phyloP scores from a whole-genome alignment of 163 green algal species.

The Trebouxiophyceae sp. region DNA sequence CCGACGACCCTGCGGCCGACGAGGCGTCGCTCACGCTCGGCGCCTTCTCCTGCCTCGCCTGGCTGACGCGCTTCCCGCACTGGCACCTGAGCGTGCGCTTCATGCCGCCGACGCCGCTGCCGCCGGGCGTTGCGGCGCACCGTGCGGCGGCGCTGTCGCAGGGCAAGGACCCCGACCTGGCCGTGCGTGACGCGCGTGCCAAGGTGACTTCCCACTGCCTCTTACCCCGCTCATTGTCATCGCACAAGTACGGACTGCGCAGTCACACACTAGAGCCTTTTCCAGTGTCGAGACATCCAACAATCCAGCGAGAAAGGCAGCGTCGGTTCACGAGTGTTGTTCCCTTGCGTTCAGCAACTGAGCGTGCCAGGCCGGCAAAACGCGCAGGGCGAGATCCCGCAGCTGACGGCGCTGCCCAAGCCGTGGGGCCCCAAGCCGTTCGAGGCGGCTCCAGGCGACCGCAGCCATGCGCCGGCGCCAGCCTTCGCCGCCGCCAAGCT shows the following conservation, averaged over 20 bases:
- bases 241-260: too few relatives aligned
- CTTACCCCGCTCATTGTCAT: too few relatives aligned
- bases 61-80: slow-evolving; percentile 39
- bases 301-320: too few relatives aligned
- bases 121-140: slow-evolving; percentile 34
- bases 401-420: slow-evolving; percentile 31
- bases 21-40: slow-evolving; percentile 26
- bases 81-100: slow-evolving; percentile 33
- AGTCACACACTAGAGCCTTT: too few relatives aligned
- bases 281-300: too few relatives aligned
- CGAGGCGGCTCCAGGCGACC: background rate
- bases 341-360: too few relatives aligned
- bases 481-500: background rate
- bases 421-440: slow-evolving; percentile 42
- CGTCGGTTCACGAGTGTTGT: too few relatives aligned
- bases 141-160: slow-evolving; percentile 32
- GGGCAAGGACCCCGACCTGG: slow-evolving; percentile 36
- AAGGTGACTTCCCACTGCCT: too few relatives aligned
- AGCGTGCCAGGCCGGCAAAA: background rate
- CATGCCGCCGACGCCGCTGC: slow-evolving; percentile 21
- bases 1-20: slow-evolving; percentile 35
- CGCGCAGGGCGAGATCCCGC: slow-evolving; percentile 37
- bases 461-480: slow-evolving; percentile 21
- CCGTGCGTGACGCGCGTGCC: slow-evolving; percentile 27
- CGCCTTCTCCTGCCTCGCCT: slow-evolving; percentile 33